Percentiles rank a stretch among this genome's conserved stretches.
These are phyloP conservation scores for Tuber magnatum DNA, from an alignment of 495 filamentous ascomycete species.

Conservation along the genomic window DNA sequence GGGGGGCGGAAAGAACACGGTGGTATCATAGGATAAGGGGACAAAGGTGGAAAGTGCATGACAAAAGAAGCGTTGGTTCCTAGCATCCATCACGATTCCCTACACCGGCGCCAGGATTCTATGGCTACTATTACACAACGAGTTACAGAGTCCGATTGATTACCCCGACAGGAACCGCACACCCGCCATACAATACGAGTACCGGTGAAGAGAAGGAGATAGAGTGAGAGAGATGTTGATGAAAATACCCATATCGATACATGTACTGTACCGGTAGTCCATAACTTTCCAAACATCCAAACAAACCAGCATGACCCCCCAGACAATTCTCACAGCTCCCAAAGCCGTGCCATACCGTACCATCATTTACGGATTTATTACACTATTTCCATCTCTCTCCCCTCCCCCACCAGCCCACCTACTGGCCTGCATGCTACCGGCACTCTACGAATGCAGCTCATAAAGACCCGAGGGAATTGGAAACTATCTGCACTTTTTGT, in stretches of 20 bases:
- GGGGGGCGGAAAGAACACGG: constrained; percentile 37
- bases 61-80: not conserved
- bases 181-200: not conserved
- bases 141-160: not conserved
- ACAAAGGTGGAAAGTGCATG: not conserved
- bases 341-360: no score
- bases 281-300: no score
- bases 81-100: not conserved
- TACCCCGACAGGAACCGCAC: not conserved
- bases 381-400: not conserved
- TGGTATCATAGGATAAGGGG: constrained; percentile 26
- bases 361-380: not conserved
- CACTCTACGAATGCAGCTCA: no score
- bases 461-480: no score
- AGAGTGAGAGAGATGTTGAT: not conserved
- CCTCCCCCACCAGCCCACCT: not conserved
- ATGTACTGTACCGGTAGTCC: no score
- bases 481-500: no score
- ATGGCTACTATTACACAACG: not conserved
- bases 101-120: not conserved
- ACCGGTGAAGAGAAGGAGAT: no score
- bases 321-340: not conserved
- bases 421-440: no score
- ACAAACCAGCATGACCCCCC: not conserved
- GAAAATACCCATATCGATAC: not conserved